Evolutionary conservation across 2,329 filamentous ascomycete genomes (phyloP), one percentile per base, ranked within the genome.

Genomic region (Cytospora leucostoma): DNA sequence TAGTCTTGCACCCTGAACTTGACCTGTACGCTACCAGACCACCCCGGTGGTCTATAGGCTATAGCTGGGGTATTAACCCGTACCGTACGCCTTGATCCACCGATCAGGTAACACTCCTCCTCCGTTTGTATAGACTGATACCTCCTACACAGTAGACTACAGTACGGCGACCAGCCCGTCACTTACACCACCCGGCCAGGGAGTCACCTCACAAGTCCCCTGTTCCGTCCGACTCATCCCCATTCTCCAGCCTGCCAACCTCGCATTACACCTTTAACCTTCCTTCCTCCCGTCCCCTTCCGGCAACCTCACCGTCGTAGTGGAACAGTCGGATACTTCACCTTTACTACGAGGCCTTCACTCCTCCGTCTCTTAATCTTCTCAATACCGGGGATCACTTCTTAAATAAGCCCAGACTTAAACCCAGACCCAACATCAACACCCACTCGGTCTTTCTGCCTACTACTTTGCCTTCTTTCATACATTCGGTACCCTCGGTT

Each of bases 201-300:
- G 34, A 54, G 63, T 65, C 63, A 63, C 60, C 54, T 58, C 55
- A 59, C 55, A 21, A 33, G 21, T 61, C 21, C 54, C 53, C 32
- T 61, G 60, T 57, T 32, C 59, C 13, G 61, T 58, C 57, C 64
- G 53, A 61, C 38, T 65, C 61, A 51, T 55, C 56, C 53, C 64
- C 61, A 51, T 55, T 53, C 53, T 60, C n/a, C 61, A 50, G 52
- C 32, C 38, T 40, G 27, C 56, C 56, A 59, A 53, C 54, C 53
- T 50, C 49, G 21, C 53, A 38, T 57, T 57, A 49, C 54, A 56
- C 54, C 27, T 44, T 19, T 13, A 44, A 51, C 51, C 49, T 40
- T 55, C 17, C 33, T 27, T 27, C 4, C 2, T 27, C 51, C 44
- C 44, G 7, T 52, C 21, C 33, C 44, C 44, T 56, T 55, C 34